Base-by-base conservation (phyloP, 1,284 basidiomycete genomes). In the Coniferiporia weirii region DNA sequence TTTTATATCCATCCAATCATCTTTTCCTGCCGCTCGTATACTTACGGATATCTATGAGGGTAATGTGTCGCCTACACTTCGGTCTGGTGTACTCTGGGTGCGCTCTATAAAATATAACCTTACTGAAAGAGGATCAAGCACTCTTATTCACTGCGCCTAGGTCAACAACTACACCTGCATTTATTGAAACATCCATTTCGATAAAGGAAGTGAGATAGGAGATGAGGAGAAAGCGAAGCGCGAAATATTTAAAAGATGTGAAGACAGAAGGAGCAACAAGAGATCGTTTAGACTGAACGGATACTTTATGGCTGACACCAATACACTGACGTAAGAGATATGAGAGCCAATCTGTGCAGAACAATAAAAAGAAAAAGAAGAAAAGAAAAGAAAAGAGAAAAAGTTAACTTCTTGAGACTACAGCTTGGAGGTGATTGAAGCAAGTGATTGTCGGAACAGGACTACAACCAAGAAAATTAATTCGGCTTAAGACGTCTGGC, bases 401-500 rank as follows among this genome's bases (percentile, higher is more conserved):
- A 27, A 3, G 27, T 27, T 63, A 62, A 59, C 56, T 61, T 62
- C 66, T 68, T 61, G 52, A 65, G 65, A 67, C 67, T 66, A 67
- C 56, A 57, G 36, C 38, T 34, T 51, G 55, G 48, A 8, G 32
- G 52, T 54, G 55, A 54, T 51, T 56, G 22, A 48, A 52, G 48
- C 27, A 55, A 61, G 54, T 48, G 55, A 61, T 48, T 51, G 49
- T 60, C 56, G 45, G 36, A 50, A 55, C 56, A 60, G 43, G 57
- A 60, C 61, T 65, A 53, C 61, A 60, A 64, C 59, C 60, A 64
- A 62, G 58, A 64, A 57, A 60, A 61, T 61, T 58, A 61, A n/a
- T 27, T 57, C 35, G 45, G 20, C 54, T 63, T 52, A 67, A 45
- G 61, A 57, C 47, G 66, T 63, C 64, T 87, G 82, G 66, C 84